Conservation (phyloP, 108 stramenopile species). For the Fragilaria crotonensis region DNA sequence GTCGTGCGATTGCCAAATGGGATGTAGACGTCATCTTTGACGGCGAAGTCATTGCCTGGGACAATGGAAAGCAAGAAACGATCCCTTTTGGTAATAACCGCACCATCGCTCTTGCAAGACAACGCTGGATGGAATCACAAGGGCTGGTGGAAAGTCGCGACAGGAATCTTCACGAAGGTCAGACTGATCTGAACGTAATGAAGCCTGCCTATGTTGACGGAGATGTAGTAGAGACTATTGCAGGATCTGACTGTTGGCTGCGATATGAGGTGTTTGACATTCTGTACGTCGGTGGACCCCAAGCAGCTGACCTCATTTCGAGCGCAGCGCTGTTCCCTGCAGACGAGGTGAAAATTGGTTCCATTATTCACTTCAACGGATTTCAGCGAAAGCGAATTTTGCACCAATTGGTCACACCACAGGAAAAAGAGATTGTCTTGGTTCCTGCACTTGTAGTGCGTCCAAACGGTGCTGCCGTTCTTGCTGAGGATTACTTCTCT, state of each 20-base stretch:
- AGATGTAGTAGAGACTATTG: constrained; percentile 3
- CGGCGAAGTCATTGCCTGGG: constrained; percentile 79
- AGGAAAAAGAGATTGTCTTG: constrained; percentile 55
- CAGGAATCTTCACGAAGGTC: constrained; percentile 41
- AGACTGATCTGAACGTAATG: constrained; percentile 32
- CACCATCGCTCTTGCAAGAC: constrained; percentile 52
- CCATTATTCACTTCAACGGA: constrained; percentile 52
- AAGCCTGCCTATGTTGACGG: constrained; percentile 4
- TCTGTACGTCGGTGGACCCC: constrained; percentile 64
- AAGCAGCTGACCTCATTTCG: constrained; percentile 13
- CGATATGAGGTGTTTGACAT: constrained; percentile 65
- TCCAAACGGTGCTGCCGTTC: constrained; percentile 52
- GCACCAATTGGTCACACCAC: constrained; percentile 49
- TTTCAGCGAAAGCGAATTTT: constrained; percentile 60
- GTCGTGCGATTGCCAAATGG: constrained; percentile 47
- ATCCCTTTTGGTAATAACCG: constrained; percentile 77
- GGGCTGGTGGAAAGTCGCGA: constrained; percentile 63
- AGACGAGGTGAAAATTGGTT: constrained; percentile 22
- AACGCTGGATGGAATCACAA: constrained; percentile 31
- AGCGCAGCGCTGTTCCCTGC: not conserved
- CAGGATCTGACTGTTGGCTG: constrained; percentile 44
- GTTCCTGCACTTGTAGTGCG: constrained; percentile 57
- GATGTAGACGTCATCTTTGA: constrained; percentile 75
- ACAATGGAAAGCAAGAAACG: constrained; percentile 36
- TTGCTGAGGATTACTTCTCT: constrained; percentile 53